A percentile compares a stretch with the other conserved stretches of the same genome.
phyloP scores from a whole-genome alignment of 164 flowering plant species.

The Euptelea pleiosperma region DNA sequence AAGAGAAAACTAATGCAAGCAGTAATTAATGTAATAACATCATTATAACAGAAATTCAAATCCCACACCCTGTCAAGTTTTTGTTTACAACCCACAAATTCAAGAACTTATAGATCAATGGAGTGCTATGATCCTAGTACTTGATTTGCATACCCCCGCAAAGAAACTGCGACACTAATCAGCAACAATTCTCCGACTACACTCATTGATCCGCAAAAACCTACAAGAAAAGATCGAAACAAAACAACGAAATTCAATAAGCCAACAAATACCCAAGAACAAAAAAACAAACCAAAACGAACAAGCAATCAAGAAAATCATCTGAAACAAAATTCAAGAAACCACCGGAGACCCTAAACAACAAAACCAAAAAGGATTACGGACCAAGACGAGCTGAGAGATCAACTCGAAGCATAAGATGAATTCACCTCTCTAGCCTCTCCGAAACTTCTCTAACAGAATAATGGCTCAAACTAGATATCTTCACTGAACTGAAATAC shows the following conservation, averaged over 20 bases:
- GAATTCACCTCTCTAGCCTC: constrained; percentile 35
- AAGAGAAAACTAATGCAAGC: too few species aligned
- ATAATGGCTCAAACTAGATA: constrained; percentile 52
- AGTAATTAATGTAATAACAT: too few species aligned
- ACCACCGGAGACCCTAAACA: background rate
- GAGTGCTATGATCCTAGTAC: constrained; percentile 27
- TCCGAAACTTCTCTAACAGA: constrained; percentile 56
- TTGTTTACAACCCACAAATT: constrained; percentile 3
- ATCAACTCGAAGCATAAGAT: constrained; percentile 26
- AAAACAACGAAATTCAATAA: background rate
- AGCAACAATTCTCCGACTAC: constrained; percentile 66
- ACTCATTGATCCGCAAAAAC: too few species aligned
- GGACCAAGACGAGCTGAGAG: constrained; percentile 78
- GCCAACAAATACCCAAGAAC: too few species aligned
- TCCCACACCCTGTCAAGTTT: too few species aligned
- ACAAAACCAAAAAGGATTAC: constrained; percentile 16
- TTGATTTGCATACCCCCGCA: constrained; percentile 70
- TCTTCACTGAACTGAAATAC: constrained; percentile 83
- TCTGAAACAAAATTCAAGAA: background rate
- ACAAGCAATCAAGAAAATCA: background rate
- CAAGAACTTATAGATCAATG: background rate
- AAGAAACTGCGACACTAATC: constrained; percentile 70
- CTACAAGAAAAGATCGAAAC: too few species aligned
- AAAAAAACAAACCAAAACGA: constrained; percentile 11
- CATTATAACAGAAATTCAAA: too few species aligned